These are phyloP conservation scores for Pulchroboletus neoregius DNA, from an alignment of 1,284 basidiomycete genomes.

Conservation along the genomic window DNA sequence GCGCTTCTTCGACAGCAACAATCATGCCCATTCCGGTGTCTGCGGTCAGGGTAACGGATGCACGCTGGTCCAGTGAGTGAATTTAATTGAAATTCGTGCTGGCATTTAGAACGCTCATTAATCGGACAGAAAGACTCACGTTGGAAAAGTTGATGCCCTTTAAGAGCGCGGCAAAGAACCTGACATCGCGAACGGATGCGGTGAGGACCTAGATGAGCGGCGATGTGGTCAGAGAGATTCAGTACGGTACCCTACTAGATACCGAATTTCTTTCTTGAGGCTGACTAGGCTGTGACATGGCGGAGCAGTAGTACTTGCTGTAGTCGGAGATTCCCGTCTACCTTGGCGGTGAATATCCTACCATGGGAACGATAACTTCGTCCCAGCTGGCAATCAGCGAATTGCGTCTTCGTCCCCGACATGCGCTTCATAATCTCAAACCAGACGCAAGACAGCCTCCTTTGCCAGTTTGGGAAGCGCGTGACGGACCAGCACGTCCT, in stretches of 20 bases:
- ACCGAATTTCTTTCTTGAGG: constrained; percentile 23
- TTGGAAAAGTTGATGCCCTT: constrained; percentile 76
- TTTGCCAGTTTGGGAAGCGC: constrained; percentile 19
- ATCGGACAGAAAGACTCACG: constrained; percentile 40
- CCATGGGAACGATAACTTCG: too few relatives aligned
- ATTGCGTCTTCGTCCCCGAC: neutral
- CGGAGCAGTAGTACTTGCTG: too few relatives aligned
- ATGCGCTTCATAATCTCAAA: constrained; percentile 48
- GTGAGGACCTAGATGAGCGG: constrained; percentile 55
- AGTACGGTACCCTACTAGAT: neutral
- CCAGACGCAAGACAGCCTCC: constrained; percentile 39
- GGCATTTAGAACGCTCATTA: neutral
- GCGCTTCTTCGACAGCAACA: constrained; percentile 85
- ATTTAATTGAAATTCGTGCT: constrained; percentile 3
- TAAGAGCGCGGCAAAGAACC: constrained; percentile 69
- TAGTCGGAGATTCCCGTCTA: too few relatives aligned
- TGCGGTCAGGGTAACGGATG: constrained; percentile 65
- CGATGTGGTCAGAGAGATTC: constrained; percentile 2
- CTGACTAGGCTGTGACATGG: constrained; percentile 25
- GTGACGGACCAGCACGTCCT: constrained; percentile 14
- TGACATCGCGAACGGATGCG: constrained; percentile 75
- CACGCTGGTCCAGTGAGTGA: constrained; percentile 49
- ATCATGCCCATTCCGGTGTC: constrained; percentile 73
- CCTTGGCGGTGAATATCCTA: too few relatives aligned
- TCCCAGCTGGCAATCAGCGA: neutral